Percentiles rank a stretch among this genome's conserved stretches.
Conservation (phyloP, 805 yeast species). For the Yarrowia sp. region DNA sequence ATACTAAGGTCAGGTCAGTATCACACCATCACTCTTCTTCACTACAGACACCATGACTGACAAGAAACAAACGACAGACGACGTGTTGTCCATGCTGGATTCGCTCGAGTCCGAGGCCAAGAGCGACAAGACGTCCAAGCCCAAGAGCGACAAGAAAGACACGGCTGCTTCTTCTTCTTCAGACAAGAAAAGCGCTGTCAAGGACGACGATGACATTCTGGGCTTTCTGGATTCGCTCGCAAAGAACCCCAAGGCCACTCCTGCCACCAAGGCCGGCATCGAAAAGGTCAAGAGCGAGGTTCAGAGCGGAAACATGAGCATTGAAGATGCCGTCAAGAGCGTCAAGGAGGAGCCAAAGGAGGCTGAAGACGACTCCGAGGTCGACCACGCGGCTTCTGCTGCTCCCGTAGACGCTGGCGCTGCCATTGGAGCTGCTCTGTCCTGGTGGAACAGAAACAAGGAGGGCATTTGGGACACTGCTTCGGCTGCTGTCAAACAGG, state of each 20-base stretch:
- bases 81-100: constrained; percentile 43
- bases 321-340: constrained; percentile 6
- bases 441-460: constrained; percentile 41
- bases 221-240: constrained; percentile 44
- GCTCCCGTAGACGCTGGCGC: constrained; percentile 28
- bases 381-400: background rate
- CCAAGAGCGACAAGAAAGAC: constrained; percentile 29
- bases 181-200: background rate
- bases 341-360: constrained; percentile 5
- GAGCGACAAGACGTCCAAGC: constrained; percentile 26
- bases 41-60: constrained; percentile 3
- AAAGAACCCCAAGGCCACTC: constrained; percentile 29
- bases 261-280: constrained; percentile 6
- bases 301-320: constrained; percentile 16
- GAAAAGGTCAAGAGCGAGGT: constrained; percentile 16
- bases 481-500: constrained; percentile 42
- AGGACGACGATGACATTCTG: constrained; percentile 41
- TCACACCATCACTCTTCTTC: background rate
- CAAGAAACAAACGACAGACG: constrained; percentile 34
- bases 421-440: constrained; percentile 36
- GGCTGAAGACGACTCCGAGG: background rate
- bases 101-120: constrained; percentile 37
- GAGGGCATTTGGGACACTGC: constrained; percentile 44
- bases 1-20: background rate
- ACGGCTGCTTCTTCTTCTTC: constrained; percentile 24